A percentile compares a stretch with the other conserved stretches of the same genome.
Conservation (phyloP, 768 basidiomycete species). For the Lactarius vividus region DNA sequence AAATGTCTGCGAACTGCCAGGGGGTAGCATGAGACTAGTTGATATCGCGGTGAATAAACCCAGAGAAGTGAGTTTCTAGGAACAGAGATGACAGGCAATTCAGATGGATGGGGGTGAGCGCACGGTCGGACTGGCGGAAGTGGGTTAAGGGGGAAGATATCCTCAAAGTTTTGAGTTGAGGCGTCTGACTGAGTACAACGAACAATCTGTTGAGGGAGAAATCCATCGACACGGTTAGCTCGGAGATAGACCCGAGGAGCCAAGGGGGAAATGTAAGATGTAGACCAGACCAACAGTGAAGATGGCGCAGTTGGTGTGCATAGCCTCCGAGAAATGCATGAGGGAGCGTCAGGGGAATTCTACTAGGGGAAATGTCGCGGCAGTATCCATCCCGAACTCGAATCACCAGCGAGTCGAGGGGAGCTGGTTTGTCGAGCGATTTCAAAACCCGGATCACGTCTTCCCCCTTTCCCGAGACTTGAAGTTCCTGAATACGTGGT, state of each 20-base stretch:
- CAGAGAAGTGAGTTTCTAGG: slow-evolving; percentile 7
- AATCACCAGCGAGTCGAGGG: slow-evolving; percentile 7
- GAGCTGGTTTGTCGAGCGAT: slow-evolving; percentile 6
- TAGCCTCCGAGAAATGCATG: slow-evolving; percentile 7
- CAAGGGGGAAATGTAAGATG: slow-evolving; percentile 12
- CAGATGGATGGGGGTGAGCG: background rate
- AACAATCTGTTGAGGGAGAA: slow-evolving; percentile 6
- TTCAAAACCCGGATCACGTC: slow-evolving; percentile 12
- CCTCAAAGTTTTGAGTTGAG: slow-evolving; percentile 6
- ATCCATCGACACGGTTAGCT: slow-evolving; percentile 6
- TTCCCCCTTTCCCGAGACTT: background rate
- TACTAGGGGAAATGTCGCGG: background rate
- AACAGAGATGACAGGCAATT: slow-evolving; percentile 1
- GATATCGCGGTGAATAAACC: slow-evolving; percentile 5
- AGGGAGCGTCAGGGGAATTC: background rate
- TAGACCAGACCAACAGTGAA: slow-evolving; percentile 7
- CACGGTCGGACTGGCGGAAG: background rate
- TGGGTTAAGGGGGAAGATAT: background rate
- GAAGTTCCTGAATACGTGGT: slow-evolving; percentile 4
- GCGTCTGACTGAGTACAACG: slow-evolving; percentile 2
- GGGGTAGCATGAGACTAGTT: background rate
- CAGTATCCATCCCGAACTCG: slow-evolving; percentile 3
- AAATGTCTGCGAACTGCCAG: slow-evolving; percentile 10
- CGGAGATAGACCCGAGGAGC: slow-evolving; percentile 5
- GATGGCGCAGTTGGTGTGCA: slow-evolving; percentile 1